Percentiles rank a stretch among this genome's conserved stretches.
These are phyloP conservation scores for Ophiocordyceps camponoti-floridani DNA, from an alignment of 2,329 filamentous ascomycete species.

Conservation along the genomic window DNA sequence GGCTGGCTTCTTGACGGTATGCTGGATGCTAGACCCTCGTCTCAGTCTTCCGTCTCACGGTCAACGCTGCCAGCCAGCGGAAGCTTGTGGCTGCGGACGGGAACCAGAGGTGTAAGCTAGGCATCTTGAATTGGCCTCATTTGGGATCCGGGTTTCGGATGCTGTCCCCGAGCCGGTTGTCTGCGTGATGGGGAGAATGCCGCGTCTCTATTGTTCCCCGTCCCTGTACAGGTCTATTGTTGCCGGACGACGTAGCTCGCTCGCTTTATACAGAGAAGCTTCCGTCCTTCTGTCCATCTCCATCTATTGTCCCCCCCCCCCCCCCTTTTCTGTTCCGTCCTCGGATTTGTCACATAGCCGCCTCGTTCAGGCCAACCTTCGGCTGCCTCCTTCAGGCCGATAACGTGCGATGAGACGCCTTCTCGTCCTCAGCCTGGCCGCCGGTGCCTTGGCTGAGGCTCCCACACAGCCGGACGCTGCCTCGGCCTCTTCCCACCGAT, in stretches of 20 bases:
- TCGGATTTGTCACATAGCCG: neutral
- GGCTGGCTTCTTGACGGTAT: too few species aligned
- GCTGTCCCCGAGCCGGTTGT: too few species aligned
- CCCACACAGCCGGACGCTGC: neutral
- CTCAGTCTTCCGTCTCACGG: neutral
- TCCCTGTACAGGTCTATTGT: neutral
- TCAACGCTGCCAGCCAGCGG: neutral
- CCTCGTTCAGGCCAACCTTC: neutral
- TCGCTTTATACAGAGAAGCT: neutral
- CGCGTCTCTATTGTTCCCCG: neutral
- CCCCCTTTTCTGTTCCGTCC: neutral
- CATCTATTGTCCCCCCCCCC: neutral
- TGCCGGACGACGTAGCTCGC: neutral
- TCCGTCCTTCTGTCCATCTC: neutral
- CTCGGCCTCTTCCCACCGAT: neutral
- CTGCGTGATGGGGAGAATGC: neutral
- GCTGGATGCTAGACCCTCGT: too few species aligned
- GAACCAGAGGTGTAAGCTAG: neutral
- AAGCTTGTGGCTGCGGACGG: neutral
- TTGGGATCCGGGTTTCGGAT: too few species aligned
- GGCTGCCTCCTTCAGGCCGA: neutral
- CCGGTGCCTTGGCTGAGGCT: neutral
- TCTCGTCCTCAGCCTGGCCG: neutral
- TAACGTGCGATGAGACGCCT: neutral
- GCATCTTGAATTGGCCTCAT: neutral